Base-by-base conservation (phyloP, 2,329 filamentous ascomycete genomes). In the Lachnellula subtilissima region DNA sequence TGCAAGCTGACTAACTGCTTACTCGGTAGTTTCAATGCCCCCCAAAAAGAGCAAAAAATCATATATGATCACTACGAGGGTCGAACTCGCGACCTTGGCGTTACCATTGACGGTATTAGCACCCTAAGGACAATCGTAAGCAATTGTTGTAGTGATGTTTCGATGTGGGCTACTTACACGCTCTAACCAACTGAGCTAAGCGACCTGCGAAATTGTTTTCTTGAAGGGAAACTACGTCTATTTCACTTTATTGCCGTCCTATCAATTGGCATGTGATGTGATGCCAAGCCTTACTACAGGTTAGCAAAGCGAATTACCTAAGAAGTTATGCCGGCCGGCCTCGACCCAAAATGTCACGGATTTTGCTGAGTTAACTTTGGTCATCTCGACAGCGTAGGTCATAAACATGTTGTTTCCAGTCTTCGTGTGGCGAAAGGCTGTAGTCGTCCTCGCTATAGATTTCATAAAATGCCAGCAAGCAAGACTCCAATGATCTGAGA, bases 351-450 rank as follows among this genome's bases (percentile, higher is more conserved):
- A 25, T 25, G 5, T 25, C 5, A 28, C 7, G 9, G 25, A 3
- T 37, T 65, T 65, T 17, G 60, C 65, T 1, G 64, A 67, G 12
- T 61, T 63, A 28, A 66, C 64, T 12, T 59, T 58, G 1, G 57
- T 48, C 9, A 58, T 49, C 15, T 60, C 62, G 37, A 52, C 36
- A n/a, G 48, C 58, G 51, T 64, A 63, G 23, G 56, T 46, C 5
- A 65, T 60, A 6, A 61, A 61, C 7, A 56, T 62, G 8, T 46
- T 37, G 17, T 50, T 52, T 48, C 58, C 58, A 48, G 46, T 42
- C 42, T 64, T 66, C 23, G 58, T 50, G 36, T 58, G 39, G 17
- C 63, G 63, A 40, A 65, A 64, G 8, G 28, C 8, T 25, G 25
- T 25, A 25, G 5, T 25, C 5, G 25, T 25, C 19, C 19, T 19